These are phyloP conservation scores for Oryza longistaminata DNA, from an alignment of 176 grass and related monocot genomes.

Conservation along the genomic window DNA sequence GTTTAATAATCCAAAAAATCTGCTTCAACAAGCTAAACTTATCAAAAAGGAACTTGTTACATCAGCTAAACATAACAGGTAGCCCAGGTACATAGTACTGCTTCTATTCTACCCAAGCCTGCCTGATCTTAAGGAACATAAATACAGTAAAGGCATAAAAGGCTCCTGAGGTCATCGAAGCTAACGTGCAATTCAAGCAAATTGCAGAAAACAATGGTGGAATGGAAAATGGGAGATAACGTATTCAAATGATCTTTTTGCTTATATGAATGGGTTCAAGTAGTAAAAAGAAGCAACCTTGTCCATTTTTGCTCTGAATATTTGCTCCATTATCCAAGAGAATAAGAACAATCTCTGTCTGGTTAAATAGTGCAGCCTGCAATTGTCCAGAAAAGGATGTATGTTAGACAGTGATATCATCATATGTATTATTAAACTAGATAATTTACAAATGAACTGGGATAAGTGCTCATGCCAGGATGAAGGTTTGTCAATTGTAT, in stretches of 20 bases:
- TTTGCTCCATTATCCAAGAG: slow-evolving; percentile 90
- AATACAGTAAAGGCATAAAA: neutral
- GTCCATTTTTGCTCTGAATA: slow-evolving; percentile 83
- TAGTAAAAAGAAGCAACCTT: slow-evolving; percentile 59
- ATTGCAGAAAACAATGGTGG: neutral
- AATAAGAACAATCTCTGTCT: slow-evolving; percentile 93
- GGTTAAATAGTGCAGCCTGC: slow-evolving; percentile 99
- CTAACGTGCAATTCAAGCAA: neutral
- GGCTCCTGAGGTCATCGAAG: neutral
- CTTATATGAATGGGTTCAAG: neutral
- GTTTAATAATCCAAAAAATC: neutral
- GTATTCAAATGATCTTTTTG: neutral
- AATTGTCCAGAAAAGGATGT: slow-evolving; percentile 24
- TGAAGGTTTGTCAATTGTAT: slow-evolving; percentile 12
- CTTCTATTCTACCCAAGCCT: neutral
- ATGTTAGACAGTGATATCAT: slow-evolving; percentile 23
- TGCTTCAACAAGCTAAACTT: neutral
- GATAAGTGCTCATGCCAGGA: slow-evolving; percentile 25
- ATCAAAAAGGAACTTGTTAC: neutral
- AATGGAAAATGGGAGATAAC: neutral
- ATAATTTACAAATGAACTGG: slow-evolving; percentile 13
- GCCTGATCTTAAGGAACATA: neutral
- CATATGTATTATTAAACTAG: neutral
- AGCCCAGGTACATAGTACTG: neutral
- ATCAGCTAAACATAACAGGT: neutral